A percentile compares a stretch with the other conserved stretches of the same genome.
phyloP scores from a whole-genome alignment of 768 basidiomycete genomes.

The Fomitopsis pulvina region DNA sequence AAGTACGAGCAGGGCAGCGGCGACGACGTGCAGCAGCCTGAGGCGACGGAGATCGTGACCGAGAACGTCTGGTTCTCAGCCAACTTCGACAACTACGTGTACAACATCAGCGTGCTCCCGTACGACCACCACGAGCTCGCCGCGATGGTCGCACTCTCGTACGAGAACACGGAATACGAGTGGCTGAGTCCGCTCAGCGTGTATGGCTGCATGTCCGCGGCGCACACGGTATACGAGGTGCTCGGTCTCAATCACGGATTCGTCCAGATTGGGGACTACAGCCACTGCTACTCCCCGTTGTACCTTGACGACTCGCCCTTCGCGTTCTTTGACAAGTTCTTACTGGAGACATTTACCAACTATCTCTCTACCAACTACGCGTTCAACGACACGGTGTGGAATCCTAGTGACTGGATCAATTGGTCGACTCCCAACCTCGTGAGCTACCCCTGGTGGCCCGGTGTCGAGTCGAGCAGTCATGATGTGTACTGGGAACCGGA shows the following conservation, averaged over 20 bases:
- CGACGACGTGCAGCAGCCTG: constrained; percentile 42
- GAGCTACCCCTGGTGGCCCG: too few species aligned
- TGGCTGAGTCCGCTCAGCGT: constrained; percentile 48
- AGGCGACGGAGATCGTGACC: constrained; percentile 47
- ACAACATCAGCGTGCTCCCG: constrained; percentile 39
- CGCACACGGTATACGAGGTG: constrained; percentile 43
- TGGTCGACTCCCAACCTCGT: constrained; percentile 45
- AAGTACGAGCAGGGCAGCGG: constrained; percentile 39
- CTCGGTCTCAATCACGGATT: constrained; percentile 47
- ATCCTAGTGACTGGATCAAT: constrained; percentile 38
- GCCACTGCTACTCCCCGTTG: constrained; percentile 50
- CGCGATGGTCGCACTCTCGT: constrained; percentile 45
- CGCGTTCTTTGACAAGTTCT: constrained; percentile 52
- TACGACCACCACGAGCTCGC: constrained; percentile 56
- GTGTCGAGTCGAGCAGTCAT: too few species aligned
- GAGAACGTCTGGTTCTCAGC: constrained; percentile 62
- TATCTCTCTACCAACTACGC: constrained; percentile 37
- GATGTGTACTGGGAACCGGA: too few species aligned
- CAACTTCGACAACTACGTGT: constrained; percentile 40
- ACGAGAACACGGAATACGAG: constrained; percentile 49
- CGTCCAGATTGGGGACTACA: constrained; percentile 46
- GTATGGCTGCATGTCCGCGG: constrained; percentile 46
- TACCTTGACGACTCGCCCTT: constrained; percentile 36
- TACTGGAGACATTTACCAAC: constrained; percentile 42
- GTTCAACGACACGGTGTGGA: constrained; percentile 33